phyloP scores from a whole-genome alignment of 2,329 filamentous ascomycete species.

The Stemphylium vesicarium region DNA sequence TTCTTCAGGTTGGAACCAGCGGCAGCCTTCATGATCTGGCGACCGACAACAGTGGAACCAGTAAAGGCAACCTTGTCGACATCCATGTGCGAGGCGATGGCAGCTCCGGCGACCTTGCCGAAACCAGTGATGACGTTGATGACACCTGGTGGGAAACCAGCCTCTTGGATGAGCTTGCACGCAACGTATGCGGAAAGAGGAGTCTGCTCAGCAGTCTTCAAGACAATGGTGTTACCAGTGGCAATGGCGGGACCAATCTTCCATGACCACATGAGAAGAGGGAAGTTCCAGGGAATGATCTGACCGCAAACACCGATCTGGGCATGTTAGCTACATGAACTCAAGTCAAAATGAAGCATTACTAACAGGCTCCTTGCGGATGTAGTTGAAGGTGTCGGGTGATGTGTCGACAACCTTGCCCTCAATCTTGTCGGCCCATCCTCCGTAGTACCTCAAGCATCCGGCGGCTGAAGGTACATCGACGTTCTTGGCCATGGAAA shows the following conservation, averaged over 20 bases:
- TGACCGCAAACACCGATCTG: slow-evolving; percentile 80
- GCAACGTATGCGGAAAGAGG: slow-evolving; percentile 73
- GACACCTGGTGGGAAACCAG: slow-evolving; percentile 79
- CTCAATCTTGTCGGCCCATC: slow-evolving; percentile 90
- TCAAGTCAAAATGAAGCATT: neutral
- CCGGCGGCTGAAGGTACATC: slow-evolving; percentile 73
- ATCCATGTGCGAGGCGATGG: slow-evolving; percentile 77
- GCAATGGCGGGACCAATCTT: slow-evolving; percentile 79
- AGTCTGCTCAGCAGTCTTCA: slow-evolving; percentile 80
- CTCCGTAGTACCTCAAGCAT: slow-evolving; percentile 84
- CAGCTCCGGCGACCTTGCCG: slow-evolving; percentile 78
- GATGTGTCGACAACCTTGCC: slow-evolving; percentile 85
- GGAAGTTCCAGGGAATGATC: slow-evolving; percentile 91
- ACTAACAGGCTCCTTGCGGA: slow-evolving; percentile 73
- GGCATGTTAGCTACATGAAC: slow-evolving; percentile 22
- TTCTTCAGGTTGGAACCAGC: slow-evolving; percentile 81
- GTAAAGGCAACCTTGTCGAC: slow-evolving; percentile 86
- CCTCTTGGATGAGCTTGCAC: slow-evolving; percentile 71
- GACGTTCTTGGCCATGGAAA: slow-evolving; percentile 71
- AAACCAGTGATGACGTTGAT: slow-evolving; percentile 79
- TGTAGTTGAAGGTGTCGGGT: slow-evolving; percentile 83
- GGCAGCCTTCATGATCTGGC: slow-evolving; percentile 80
- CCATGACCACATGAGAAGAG: slow-evolving; percentile 80
- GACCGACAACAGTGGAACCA: slow-evolving; percentile 75
- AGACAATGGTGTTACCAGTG: slow-evolving; percentile 73